Evolutionary conservation across 129 eudicot species (phyloP).

Genomic region (Flaveria sonorensis): DNA sequence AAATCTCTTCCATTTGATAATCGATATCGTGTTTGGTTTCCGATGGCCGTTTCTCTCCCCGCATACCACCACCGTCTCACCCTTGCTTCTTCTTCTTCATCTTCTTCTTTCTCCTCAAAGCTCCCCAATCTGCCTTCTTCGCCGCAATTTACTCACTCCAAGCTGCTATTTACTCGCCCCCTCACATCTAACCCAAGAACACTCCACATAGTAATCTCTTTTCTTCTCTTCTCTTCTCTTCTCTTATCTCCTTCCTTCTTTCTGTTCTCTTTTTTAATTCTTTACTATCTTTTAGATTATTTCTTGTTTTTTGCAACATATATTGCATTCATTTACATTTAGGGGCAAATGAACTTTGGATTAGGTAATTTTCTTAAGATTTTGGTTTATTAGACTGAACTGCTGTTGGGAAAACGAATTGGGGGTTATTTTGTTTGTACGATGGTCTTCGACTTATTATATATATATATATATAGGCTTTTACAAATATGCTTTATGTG

Average conservation of each 20-base stretch:
- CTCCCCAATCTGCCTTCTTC: slow-evolving; percentile 36
- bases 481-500: neutral
- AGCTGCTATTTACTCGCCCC: slow-evolving; percentile 6
- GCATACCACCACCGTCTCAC: neutral
- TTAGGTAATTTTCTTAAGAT: no score
- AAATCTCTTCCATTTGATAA: no score
- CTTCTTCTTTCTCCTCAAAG: slow-evolving; percentile 34
- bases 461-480: neutral
- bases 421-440: no score
- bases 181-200: slow-evolving; percentile 31
- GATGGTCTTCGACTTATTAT: no score
- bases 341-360: no score
- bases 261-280: neutral
- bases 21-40: neutral
- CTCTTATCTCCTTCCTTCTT: neutral
- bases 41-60: slow-evolving; percentile 60
- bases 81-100: slow-evolving; percentile 16
- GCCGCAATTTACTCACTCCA: slow-evolving; percentile 35
- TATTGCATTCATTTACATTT: no score
- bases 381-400: no score
- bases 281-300: no score
- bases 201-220: slow-evolving; percentile 40
- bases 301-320: no score
- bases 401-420: no score
- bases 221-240: neutral